Base-by-base conservation (phyloP, 345 rosid species). In the Citrus trifoliata region DNA sequence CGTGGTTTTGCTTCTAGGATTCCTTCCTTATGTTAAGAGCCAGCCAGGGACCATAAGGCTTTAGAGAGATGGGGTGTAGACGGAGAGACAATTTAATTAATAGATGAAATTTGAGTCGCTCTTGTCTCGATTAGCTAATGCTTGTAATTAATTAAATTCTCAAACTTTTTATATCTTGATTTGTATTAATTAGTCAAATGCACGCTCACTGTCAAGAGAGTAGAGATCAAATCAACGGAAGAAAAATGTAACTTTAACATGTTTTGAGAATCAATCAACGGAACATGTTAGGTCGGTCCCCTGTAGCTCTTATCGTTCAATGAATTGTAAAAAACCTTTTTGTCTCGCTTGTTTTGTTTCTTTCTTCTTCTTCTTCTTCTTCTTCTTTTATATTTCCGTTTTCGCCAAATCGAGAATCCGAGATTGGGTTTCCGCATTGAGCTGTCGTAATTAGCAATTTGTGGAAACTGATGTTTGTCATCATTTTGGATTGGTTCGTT, bases 1-100 rank as follows among this genome's bases (percentile, higher is more conserved):
- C 59, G 27, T 7, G 77, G 71, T 58, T 70, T 12, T 63, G 71
- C 59, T 77, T 74, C 77, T 75, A 72, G 80, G 78, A 76, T 81
- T 79, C 71, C 67, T 81, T 79, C 71, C 67, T 35, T 51, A 28
- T 63, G 4, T 70, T 22, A 68, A 16, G 75, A 82, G 70, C 63
- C 37, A 58, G 78, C 62, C 37, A 58, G 78, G 68, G 78, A 16
- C 63, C 71, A 67, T 32, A 71, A 30, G 78, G 59, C 40, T 14
- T 4, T n/a, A n/a, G n/a, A 24, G 33, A 33, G 70, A 56, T 28
- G 71, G 73, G 73, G 22, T 51, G 28, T 70, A 63, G 22, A 33
- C 32, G 70, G 72, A 53, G 72, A 70, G 69, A 63, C 60, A 12
- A 12, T 7, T 64, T n/a, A 62, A 40, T 64, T n/a, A 62, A 40